Percentiles rank a stretch among this genome's conserved stretches.
phyloP scores from a whole-genome alignment of 2,329 filamentous ascomycete genomes.

The Ceratocystis huliohia region DNA sequence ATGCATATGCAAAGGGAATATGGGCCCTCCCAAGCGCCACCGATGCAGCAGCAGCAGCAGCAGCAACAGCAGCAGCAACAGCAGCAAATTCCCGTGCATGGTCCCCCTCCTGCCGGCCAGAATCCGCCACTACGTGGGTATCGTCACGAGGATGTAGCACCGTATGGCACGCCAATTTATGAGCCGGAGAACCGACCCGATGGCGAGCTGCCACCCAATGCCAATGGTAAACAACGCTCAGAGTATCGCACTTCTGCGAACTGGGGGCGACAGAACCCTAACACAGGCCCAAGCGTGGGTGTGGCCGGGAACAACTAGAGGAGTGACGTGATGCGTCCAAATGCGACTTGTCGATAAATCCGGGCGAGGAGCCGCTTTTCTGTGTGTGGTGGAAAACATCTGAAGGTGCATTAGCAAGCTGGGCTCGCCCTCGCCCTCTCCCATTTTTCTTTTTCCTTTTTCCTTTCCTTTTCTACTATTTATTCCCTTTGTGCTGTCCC shows the following conservation, averaged over 20 bases:
- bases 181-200: constrained; percentile 35
- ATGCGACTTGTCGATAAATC: background rate
- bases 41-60: background rate
- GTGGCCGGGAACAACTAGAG: constrained; percentile 34
- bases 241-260: constrained; percentile 42
- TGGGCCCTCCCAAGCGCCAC: constrained; percentile 14
- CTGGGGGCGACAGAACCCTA: constrained; percentile 33
- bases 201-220: constrained; percentile 30
- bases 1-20: constrained; percentile 17
- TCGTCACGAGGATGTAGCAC: constrained; percentile 15
- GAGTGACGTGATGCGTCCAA: background rate
- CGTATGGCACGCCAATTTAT: constrained; percentile 28
- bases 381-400: constrained; percentile 16
- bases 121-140: constrained; percentile 13
- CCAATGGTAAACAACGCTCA: constrained; percentile 29
- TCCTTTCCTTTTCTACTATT: constrained; percentile 15
- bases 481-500: no score
- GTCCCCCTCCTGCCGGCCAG: constrained; percentile 8
- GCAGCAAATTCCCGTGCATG: constrained; percentile 11
- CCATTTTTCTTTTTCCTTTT: constrained; percentile 21
- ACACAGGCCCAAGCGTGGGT: constrained; percentile 33
- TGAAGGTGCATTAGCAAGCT: constrained; percentile 21
- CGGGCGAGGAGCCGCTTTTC: background rate
- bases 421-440: constrained; percentile 24
- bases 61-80: background rate